A percentile compares a stretch with the other conserved stretches of the same genome.
phyloP scores from a whole-genome alignment of 495 filamentous ascomycete species.

The Penicillium longicatenatum region DNA sequence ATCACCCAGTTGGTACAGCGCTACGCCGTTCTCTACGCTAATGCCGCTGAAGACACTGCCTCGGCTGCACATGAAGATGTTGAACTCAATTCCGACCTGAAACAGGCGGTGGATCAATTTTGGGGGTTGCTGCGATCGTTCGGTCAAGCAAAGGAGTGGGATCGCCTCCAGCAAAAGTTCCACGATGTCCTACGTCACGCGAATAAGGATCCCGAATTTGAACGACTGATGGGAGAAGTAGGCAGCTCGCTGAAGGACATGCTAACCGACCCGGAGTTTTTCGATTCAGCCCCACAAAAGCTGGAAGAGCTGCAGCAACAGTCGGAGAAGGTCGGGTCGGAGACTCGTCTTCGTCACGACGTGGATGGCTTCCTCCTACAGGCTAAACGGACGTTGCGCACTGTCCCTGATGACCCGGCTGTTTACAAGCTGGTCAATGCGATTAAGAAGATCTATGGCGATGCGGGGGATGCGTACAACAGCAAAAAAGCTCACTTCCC shows the following conservation, averaged over 20 bases:
- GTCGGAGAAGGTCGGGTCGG: conserved; percentile 61
- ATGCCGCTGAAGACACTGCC: conserved; percentile 63
- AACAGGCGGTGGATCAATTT: conserved; percentile 73
- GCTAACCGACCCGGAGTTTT: conserved; percentile 83
- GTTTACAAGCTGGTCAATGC: conserved; percentile 68
- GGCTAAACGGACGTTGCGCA: conserved; percentile 63
- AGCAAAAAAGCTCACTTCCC: conserved; percentile 67
- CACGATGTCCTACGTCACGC: conserved; percentile 72
- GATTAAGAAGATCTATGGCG: conserved; percentile 60
- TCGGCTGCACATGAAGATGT: conserved; percentile 67
- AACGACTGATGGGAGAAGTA: conserved; percentile 69
- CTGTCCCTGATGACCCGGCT: conserved; percentile 68
- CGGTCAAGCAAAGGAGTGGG: conserved; percentile 74
- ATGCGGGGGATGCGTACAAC: conserved; percentile 61
- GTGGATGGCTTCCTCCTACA: conserved; percentile 73
- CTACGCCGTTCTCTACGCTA: conserved; percentile 77
- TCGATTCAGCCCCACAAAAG: conserved; percentile 69
- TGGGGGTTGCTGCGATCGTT: conserved; percentile 78
- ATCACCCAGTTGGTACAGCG: conserved; percentile 73
- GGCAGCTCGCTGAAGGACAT: conserved; percentile 75
- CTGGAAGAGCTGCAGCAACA: conserved; percentile 70
- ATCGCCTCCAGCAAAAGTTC: conserved; percentile 65
- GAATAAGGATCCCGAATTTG: conserved; percentile 80
- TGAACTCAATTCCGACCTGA: conserved; percentile 69
- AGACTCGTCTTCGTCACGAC: conserved; percentile 69